Conservation (phyloP, 768 basidiomycete genomes). For the Boletus pseudo-olivaceus region DNA sequence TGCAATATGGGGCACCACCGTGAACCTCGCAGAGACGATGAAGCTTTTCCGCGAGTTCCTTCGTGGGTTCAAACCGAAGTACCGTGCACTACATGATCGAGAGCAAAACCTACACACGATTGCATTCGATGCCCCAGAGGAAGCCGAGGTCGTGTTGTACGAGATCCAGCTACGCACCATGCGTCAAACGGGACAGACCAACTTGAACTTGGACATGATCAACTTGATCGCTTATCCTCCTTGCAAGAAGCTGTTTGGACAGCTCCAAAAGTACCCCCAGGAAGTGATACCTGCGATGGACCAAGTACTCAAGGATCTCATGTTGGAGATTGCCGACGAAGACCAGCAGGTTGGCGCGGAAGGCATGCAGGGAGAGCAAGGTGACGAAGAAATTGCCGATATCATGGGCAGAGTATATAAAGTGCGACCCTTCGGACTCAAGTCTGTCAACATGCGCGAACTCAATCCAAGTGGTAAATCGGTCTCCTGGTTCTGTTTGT, state of each 20-base stretch:
- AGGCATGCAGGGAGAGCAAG: constrained; percentile 72
- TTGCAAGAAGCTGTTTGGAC: constrained; percentile 75
- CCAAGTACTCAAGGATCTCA: constrained; percentile 88
- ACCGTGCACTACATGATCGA: constrained; percentile 70
- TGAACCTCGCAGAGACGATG: constrained; percentile 90
- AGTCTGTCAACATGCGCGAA: constrained; percentile 88
- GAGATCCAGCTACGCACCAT: constrained; percentile 79
- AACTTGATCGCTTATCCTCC: constrained; percentile 87
- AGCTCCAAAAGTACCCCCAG: constrained; percentile 91
- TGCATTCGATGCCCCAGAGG: constrained; percentile 54
- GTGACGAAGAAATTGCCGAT: constrained; percentile 83
- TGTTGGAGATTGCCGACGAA: constrained; percentile 82
- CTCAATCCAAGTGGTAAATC: constrained; percentile 84
- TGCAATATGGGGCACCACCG: constrained; percentile 97
- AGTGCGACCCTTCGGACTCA: constrained; percentile 85
- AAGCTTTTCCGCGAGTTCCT: constrained; percentile 85
- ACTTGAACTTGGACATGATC: constrained; percentile 84
- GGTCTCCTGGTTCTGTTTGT: not conserved
- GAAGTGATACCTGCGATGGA: constrained; percentile 98
- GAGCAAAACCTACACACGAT: constrained; percentile 52
- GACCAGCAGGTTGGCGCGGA: constrained; percentile 69
- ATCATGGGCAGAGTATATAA: constrained; percentile 89
- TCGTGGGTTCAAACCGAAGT: constrained; percentile 90
- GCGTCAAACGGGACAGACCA: constrained; percentile 88
- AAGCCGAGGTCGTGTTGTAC: constrained; percentile 69